Evolutionary conservation across 2,329 filamentous ascomycete species (phyloP).

Genomic region (Fusarium sp.): DNA sequence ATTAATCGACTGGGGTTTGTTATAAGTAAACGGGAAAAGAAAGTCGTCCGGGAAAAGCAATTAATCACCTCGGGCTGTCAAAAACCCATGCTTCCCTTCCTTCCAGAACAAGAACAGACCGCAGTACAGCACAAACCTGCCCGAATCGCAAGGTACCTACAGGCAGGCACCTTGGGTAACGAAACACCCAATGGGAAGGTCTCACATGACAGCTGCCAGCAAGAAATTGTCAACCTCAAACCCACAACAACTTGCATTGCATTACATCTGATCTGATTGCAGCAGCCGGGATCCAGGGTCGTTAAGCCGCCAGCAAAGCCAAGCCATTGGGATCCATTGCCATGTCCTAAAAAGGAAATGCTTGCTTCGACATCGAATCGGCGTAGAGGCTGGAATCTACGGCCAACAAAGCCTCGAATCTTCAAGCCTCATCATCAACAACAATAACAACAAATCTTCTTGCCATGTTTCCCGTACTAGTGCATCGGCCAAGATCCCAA

Average conservation of each 20-base stretch:
- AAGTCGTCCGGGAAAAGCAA: slow-evolving; percentile 16
- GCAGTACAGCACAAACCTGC: neutral
- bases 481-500: neutral
- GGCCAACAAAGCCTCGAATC: neutral
- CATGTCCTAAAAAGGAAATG: slow-evolving; percentile 15
- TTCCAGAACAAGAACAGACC: slow-evolving; percentile 40
- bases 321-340: neutral
- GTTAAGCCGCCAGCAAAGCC: slow-evolving; percentile 1
- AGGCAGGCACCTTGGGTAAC: neutral
- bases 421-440: neutral
- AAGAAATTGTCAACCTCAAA: neutral
- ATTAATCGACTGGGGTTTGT: slow-evolving; percentile 7
- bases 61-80: neutral
- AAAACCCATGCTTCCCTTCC: slow-evolving; percentile 12
- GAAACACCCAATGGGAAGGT: neutral
- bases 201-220: slow-evolving; percentile 30
- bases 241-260: slow-evolving; percentile 8
- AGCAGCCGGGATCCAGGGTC: slow-evolving; percentile 7
- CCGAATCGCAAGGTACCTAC: neutral
- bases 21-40: neutral
- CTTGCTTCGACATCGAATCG: slow-evolving; percentile 2
- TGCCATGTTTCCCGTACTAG: neutral
- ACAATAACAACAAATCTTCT: neutral
- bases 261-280: too few relatives aligned
- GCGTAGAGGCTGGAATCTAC: neutral